Evolutionary conservation across 129 eudicot genomes (phyloP).

Genomic region (Chrysanthemum makinoi): DNA sequence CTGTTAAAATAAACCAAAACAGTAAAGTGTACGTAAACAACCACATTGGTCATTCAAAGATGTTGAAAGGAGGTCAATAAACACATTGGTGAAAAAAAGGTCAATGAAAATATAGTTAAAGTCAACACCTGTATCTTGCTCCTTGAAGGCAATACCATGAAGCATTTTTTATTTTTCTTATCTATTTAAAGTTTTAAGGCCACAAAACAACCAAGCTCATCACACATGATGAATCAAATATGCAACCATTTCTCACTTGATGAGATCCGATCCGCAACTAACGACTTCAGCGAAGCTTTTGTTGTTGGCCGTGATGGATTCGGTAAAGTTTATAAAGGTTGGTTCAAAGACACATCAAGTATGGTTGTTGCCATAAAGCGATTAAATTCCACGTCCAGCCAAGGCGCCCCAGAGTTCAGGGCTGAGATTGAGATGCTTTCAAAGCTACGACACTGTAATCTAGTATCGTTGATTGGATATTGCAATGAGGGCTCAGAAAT

Average conservation of each 20-base stretch:
- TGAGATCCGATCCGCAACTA: conserved; percentile 26
- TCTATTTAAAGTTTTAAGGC: too few relatives aligned
- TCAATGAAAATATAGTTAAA: too few relatives aligned
- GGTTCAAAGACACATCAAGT: background rate
- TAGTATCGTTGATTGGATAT: background rate
- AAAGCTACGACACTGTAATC: conserved; percentile 27
- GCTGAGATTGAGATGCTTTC: conserved; percentile 29
- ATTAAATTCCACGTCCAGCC: conserved; percentile 14
- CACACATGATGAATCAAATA: background rate
- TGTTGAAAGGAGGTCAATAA: too few relatives aligned
- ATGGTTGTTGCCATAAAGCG: conserved; percentile 24
- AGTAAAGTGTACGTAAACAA: too few relatives aligned
- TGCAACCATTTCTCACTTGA: conserved; percentile 19
- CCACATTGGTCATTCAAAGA: too few relatives aligned
- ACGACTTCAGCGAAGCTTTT: conserved; percentile 23
- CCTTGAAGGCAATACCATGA: too few relatives aligned
- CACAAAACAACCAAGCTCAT: too few relatives aligned
- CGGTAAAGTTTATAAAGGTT: conserved; percentile 29
- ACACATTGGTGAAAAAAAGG: too few relatives aligned
- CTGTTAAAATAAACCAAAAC: too few relatives aligned
- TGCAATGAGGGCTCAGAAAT: too few relatives aligned
- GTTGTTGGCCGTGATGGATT: conserved; percentile 29
- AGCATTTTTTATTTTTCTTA: too few relatives aligned
- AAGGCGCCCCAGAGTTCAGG: conserved; percentile 28
- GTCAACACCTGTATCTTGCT: background rate